A percentile compares a stretch with the other conserved stretches of the same genome.
phyloP scores from a whole-genome alignment of 805 yeast genomes.

The Candida krabiensis region DNA sequence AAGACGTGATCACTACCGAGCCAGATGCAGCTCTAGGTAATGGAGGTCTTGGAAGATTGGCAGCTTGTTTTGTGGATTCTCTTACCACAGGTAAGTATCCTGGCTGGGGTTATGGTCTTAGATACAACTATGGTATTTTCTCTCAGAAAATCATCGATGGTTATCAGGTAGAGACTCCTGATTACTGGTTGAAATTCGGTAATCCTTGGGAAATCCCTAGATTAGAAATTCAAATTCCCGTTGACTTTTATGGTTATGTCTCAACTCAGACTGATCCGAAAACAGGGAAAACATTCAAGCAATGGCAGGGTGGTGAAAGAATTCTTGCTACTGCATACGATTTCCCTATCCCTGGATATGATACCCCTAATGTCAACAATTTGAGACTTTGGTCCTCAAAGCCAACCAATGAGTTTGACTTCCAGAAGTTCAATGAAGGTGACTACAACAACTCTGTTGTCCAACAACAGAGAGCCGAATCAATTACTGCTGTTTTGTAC shows the following conservation, averaged over 20 bases:
- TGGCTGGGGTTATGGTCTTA: slow-evolving; percentile 95
- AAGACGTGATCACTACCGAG: slow-evolving; percentile 81
- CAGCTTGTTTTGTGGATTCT: slow-evolving; percentile 92
- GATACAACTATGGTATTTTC: slow-evolving; percentile 92
- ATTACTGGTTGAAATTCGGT: slow-evolving; percentile 85
- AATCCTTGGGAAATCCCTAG: slow-evolving; percentile 95
- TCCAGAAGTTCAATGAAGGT: slow-evolving; percentile 86
- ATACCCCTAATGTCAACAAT: slow-evolving; percentile 80
- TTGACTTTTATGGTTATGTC: slow-evolving; percentile 85
- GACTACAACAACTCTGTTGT: slow-evolving; percentile 83
- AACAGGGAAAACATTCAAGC: slow-evolving; percentile 56
- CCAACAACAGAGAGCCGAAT: slow-evolving; percentile 85
- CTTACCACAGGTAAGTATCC: slow-evolving; percentile 82
- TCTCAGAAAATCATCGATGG: slow-evolving; percentile 88
- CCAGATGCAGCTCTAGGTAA: slow-evolving; percentile 95
- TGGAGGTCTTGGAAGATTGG: slow-evolving; percentile 93
- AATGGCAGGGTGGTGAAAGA: slow-evolving; percentile 88
- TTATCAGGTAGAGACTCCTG: slow-evolving; percentile 92
- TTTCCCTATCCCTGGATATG: slow-evolving; percentile 90
- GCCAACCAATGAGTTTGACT: slow-evolving; percentile 91
- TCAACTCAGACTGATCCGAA: slow-evolving; percentile 51
- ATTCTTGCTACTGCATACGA: slow-evolving; percentile 89
- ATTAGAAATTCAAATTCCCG: slow-evolving; percentile 82
- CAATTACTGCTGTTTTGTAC: slow-evolving; percentile 87
- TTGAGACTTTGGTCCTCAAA: slow-evolving; percentile 87